Evolutionary conservation across 306 rosid species (phyloP).

Genomic region (Ormosia emarginata): DNA sequence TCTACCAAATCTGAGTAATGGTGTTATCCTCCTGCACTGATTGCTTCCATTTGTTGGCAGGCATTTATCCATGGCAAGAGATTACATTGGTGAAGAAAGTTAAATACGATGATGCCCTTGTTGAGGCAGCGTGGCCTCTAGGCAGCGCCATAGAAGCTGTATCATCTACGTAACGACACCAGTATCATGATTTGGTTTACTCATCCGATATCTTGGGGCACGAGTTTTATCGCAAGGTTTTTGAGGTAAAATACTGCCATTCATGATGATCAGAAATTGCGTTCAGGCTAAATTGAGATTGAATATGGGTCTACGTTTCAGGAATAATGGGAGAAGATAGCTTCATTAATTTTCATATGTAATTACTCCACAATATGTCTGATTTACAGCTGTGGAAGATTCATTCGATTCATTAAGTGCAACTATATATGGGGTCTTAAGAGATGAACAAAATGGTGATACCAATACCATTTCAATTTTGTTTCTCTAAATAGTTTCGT

Average conservation of each 20-base stretch:
- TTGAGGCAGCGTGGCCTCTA: conserved; percentile 99
- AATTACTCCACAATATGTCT: conserved; percentile 33
- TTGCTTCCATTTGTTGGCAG: conserved; percentile 43
- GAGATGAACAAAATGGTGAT: conserved; percentile 35
- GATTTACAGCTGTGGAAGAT: conserved; percentile 29
- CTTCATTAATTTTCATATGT: conserved; percentile 38
- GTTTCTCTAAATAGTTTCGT: conserved; percentile 1
- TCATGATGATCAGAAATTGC: conserved; percentile 26
- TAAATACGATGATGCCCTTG: conserved; percentile 63
- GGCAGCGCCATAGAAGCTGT: conserved; percentile 99
- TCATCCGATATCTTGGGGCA: conserved; percentile 15
- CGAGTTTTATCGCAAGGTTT: conserved; percentile 9
- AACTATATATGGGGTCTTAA: conserved; percentile 14
- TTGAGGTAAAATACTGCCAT: conserved; percentile 23
- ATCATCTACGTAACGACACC: conserved; percentile 52
- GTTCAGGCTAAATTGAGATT: conserved; percentile 28
- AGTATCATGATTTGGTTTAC: conserved; percentile 34
- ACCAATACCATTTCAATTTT: conserved; percentile 32
- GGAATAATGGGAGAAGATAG: conserved; percentile 39
- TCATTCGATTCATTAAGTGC: conserved; percentile 36
- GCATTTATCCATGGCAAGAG: conserved; percentile 89
- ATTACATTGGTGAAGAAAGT: conserved; percentile 94
- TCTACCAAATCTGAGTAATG: not conserved
- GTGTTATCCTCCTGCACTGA: not conserved
- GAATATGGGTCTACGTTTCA: conserved; percentile 23